Base-by-base conservation (phyloP, 768 basidiomycete genomes). In the Ephemerocybe angulata region DNA sequence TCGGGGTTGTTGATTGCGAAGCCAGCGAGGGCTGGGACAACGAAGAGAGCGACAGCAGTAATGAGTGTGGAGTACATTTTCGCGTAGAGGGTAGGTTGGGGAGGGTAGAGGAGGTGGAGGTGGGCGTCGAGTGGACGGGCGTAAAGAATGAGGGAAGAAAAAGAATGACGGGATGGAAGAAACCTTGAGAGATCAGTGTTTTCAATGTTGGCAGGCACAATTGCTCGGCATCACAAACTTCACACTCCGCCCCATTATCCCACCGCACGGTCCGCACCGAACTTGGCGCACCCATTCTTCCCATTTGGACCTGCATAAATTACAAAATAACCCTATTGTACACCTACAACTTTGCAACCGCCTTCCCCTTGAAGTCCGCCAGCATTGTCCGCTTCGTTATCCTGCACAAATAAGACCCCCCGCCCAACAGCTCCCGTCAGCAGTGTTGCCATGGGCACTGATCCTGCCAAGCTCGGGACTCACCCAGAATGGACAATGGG, bases 41-140 rank as follows among this genome's bases (percentile, higher is more conserved):
- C 70, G 75, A 90, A 71, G 84, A 90, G 81, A 64, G 86, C 76
- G 73, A 82, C 67, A 57, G 27, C 28, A 15, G 80, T 78, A 88
- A 89, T 50, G 88, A 91, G 72, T 73, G 90, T 88, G 75, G 82
- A 73, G 80, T 84, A 85, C 90, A 91, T 92, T 71, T 69, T 80
- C 70, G 62, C 33, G 58, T 66, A 63, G 62, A 63, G 63, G 69
- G 67, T 63, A n/a, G 62, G 57, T 48, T 35, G 37, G 8, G 17
- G 28, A 40, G 37, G 62, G 55, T 60, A 59, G 60, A 58, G 42
- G 42, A 58, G 47, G 60, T 63, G 59, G 63, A 53, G 59, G 44
- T 47, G 19, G 43, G 28, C 28, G 25, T 53, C 7, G 53, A n/a
- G 46, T 11, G 30, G 25, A 30, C 6, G 15, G 60, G 63, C 61